Conservation (phyloP, 371 early-diverging fungal genomes). For the Rhizopus sp. region DNA sequence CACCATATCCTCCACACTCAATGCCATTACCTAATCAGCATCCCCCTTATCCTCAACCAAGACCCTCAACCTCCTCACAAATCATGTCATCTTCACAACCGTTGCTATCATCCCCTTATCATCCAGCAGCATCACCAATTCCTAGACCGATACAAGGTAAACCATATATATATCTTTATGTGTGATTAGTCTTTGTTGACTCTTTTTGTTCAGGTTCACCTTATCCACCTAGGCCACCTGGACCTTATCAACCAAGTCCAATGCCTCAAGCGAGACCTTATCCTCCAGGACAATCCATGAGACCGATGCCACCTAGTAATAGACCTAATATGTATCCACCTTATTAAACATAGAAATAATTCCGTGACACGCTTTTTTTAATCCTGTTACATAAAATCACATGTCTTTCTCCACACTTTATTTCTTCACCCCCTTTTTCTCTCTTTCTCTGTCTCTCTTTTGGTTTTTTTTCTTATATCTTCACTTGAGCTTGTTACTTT, state of each 20-base stretch:
- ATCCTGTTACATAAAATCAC: background rate
- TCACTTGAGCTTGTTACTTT: background rate
- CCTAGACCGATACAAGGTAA: constrained; percentile 6
- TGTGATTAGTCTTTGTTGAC: background rate
- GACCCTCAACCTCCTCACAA: constrained; percentile 17
- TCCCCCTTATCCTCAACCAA: constrained; percentile 14
- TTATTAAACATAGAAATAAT: background rate
- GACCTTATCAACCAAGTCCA: constrained; percentile 6
- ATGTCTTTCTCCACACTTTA: background rate
- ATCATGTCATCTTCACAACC: constrained; percentile 21
- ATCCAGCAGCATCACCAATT: constrained; percentile 16
- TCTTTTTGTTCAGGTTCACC: background rate
- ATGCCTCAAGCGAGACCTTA: background rate
- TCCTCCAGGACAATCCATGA: constrained; percentile 4
- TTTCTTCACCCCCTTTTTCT: constrained; percentile 1
- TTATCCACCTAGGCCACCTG: constrained; percentile 8
- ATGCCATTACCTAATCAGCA: background rate
- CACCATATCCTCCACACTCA: background rate
- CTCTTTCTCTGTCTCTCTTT: background rate
- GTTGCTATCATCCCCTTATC: constrained; percentile 22
- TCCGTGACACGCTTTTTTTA: background rate
- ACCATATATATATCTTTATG: background rate
- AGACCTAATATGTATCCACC: constrained; percentile 10
- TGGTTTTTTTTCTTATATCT: background rate
- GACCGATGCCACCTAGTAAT: background rate